Evolutionary conservation across 208 protist genomes (phyloP).

Genomic region (Crithidia sp.): DNA sequence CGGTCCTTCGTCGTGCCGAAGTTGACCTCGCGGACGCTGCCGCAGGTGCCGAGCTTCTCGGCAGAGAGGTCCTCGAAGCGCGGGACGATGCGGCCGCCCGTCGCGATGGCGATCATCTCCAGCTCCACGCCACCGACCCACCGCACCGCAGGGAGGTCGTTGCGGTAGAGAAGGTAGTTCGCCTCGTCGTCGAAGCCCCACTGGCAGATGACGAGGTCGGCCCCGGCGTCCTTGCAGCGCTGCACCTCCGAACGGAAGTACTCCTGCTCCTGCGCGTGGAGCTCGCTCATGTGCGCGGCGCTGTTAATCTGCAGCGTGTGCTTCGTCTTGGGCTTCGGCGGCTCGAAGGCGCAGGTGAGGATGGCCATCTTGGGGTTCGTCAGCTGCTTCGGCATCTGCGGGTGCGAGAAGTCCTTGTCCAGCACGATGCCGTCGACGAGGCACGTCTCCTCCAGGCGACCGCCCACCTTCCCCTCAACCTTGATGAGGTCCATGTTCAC

Average conservation of each 20-base stretch:
- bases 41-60: constrained; percentile 97
- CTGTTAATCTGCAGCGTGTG: constrained; percentile 97
- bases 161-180: constrained; percentile 99
- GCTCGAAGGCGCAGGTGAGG: constrained; percentile 99
- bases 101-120: constrained; percentile 99
- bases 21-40: constrained; percentile 87
- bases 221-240: constrained; percentile 96
- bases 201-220: constrained; percentile 99
- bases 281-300: constrained; percentile 95
- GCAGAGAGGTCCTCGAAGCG: constrained; percentile 98
- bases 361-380: constrained; percentile 99
- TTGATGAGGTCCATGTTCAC: constrained; percentile 99
- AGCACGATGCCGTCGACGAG: constrained; percentile 99
- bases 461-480: constrained; percentile 97
- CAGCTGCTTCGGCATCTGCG: constrained; percentile 96
- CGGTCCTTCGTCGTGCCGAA: constrained; percentile 98
- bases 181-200: constrained; percentile 99
- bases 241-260: constrained; percentile 97
- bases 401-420: constrained; percentile 99
- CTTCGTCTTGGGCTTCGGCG: constrained; percentile 99
- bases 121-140: constrained; percentile 99
- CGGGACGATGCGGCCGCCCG: constrained; percentile 98
- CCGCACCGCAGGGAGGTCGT: constrained; percentile 99
- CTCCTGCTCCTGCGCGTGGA: constrained; percentile 97
- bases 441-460: constrained; percentile 97